These are phyloP conservation scores for Castanea crenata DNA, from an alignment of 306 rosid species.

Conservation along the genomic window DNA sequence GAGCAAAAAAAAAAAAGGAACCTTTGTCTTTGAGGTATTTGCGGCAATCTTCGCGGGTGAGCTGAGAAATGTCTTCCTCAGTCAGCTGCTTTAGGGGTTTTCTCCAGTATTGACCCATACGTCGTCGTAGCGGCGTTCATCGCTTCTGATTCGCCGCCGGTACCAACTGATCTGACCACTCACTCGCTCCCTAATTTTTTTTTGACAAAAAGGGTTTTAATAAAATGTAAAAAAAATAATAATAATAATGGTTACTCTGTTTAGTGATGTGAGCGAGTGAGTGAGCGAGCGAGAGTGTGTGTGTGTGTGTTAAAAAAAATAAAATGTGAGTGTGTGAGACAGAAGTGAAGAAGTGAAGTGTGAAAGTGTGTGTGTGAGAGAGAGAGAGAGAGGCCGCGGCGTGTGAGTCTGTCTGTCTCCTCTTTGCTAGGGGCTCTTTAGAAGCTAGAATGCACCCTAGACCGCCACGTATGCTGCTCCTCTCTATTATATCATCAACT, in stretches of 20 bases:
- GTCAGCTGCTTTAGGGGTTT: constrained; percentile 87
- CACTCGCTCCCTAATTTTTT: too few species aligned
- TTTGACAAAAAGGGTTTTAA: too few species aligned
- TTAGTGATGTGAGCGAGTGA: too few species aligned
- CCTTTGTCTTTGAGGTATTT: constrained; percentile 96
- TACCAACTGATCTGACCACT: not conserved
- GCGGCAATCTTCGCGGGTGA: constrained; percentile 99
- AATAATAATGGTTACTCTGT: too few species aligned
- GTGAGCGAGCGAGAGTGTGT: too few species aligned
- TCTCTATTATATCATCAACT: constrained; percentile 43
- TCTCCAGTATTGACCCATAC: constrained; percentile 81
- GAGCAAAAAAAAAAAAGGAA: not conserved
- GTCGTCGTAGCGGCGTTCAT: constrained; percentile 71
- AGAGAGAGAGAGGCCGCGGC: not conserved
- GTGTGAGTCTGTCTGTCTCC: not conserved
- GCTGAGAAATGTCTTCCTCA: constrained; percentile 98
- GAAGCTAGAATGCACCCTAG: constrained; percentile 78
- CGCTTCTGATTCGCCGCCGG: constrained; percentile 29
- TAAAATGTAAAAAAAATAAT: too few species aligned
- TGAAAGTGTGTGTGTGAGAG: too few species aligned
- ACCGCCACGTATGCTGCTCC: constrained; percentile 74
- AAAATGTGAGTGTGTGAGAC: not conserved
- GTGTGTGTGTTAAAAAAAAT: too few species aligned
- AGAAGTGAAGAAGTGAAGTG: too few species aligned
- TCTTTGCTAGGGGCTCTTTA: constrained; percentile 36